Percentiles rank a stretch among this genome's conserved stretches.
These are phyloP conservation scores for Mariannaea elegans DNA, from an alignment of 2,329 filamentous ascomycete genomes.

Conservation along the genomic window DNA sequence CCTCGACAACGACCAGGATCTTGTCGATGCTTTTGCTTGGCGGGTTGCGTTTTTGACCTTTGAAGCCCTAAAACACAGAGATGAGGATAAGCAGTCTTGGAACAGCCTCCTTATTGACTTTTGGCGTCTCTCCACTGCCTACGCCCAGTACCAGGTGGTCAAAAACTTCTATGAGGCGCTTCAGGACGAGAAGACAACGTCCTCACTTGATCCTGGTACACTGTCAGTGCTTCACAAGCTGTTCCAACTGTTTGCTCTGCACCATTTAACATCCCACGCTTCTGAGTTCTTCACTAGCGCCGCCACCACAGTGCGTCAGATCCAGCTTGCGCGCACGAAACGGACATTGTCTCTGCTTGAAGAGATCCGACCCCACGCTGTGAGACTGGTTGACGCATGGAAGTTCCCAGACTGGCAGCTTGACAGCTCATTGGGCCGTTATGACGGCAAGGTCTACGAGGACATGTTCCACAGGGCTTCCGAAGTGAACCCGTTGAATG, in stretches of 20 bases:
- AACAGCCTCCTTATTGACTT: constrained; percentile 82
- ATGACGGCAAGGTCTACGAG: constrained; percentile 80
- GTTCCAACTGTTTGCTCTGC: constrained; percentile 82
- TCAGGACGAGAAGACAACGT: constrained; percentile 55
- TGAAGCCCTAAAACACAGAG: constrained; percentile 77
- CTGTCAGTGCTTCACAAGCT: constrained; percentile 71
- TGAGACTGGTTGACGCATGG: constrained; percentile 78
- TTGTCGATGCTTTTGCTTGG: constrained; percentile 80
- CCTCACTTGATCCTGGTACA: constrained; percentile 66
- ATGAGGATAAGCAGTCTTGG: constrained; percentile 79
- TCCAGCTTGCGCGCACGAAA: constrained; percentile 72
- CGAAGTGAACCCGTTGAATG: constrained; percentile 77
- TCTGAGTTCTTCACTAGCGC: constrained; percentile 77
- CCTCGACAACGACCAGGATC: constrained; percentile 73
- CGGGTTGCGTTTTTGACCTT: constrained; percentile 78
- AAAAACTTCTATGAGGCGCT: constrained; percentile 71
- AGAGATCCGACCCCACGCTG: constrained; percentile 77
- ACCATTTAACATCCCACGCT: constrained; percentile 70
- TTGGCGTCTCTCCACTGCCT: constrained; percentile 77
- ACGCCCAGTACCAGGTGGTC: constrained; percentile 80
- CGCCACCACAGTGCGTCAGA: constrained; percentile 77
- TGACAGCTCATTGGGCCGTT: constrained; percentile 74
- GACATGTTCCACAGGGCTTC: constrained; percentile 79
- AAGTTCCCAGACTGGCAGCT: constrained; percentile 82
- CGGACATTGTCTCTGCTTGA: constrained; percentile 75